phyloP scores from a whole-genome alignment of 2,329 filamentous ascomycete species.

The Aspergillus tubingensis region DNA sequence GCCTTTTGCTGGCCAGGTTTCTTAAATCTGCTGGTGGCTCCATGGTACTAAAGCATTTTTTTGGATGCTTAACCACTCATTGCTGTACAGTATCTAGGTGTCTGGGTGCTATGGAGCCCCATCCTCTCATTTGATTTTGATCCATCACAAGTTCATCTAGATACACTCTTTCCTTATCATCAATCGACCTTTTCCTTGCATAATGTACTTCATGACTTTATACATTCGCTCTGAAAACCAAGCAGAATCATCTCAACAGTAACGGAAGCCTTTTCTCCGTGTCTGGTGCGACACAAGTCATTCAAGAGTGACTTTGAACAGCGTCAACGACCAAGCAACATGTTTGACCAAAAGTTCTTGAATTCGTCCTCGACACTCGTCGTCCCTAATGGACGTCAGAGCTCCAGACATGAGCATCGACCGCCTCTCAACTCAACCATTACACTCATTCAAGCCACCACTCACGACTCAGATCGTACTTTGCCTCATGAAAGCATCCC shows the following conservation, averaged over 20 bases:
- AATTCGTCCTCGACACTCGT: conserved; percentile 17
- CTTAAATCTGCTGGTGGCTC: conserved; percentile 1
- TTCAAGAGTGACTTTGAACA: background rate
- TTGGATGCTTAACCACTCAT: background rate
- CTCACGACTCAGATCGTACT: conserved; percentile 37
- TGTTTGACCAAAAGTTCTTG: conserved; percentile 15
- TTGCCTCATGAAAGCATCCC: conserved; percentile 34
- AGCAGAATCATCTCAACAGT: background rate
- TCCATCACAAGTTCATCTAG: background rate
- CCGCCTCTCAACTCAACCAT: conserved; percentile 20
- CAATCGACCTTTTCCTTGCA: background rate
- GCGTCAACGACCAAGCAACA: background rate
- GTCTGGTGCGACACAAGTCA: background rate
- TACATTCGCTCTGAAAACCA: background rate
- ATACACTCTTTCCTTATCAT: background rate
- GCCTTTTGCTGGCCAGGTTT: background rate
- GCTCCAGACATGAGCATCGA: conserved; percentile 17
- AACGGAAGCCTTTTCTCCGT: conserved; percentile 8
- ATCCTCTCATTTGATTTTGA: background rate
- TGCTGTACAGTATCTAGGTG: background rate
- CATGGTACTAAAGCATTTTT: background rate
- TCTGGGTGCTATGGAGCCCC: background rate
- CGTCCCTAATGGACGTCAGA: conserved; percentile 12
- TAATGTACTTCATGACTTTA: background rate
- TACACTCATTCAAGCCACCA: conserved; percentile 34